phyloP scores from a whole-genome alignment of 441 rosid species.

The Monsonia emarginata region DNA sequence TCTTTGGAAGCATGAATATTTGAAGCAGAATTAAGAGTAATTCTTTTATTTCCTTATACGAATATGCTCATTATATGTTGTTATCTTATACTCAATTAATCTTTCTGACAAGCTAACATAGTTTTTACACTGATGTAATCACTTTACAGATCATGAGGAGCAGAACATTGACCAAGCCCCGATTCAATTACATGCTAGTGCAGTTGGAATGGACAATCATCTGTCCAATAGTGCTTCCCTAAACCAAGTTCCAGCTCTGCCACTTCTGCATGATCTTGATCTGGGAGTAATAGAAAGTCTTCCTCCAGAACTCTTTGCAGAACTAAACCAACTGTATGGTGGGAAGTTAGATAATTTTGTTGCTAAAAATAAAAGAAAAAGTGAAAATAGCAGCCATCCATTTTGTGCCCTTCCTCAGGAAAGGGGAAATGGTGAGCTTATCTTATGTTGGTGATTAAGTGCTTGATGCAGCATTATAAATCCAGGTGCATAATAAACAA shows the following conservation, averaged over 20 bases:
- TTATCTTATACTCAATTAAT: background rate
- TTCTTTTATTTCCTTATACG: background rate
- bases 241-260: slow-evolving; percentile 35
- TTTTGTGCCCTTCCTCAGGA: slow-evolving; percentile 19
- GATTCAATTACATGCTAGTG: slow-evolving; percentile 20
- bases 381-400: slow-evolving; percentile 24
- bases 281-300: slow-evolving; percentile 70
- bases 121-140: slow-evolving; percentile 13
- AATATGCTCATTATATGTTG: background rate
- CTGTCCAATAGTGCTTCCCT: slow-evolving; percentile 18
- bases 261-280: slow-evolving; percentile 65
- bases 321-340: slow-evolving; percentile 69
- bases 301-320: slow-evolving; percentile 71
- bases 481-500: slow-evolving; percentile 19
- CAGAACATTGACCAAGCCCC: slow-evolving; percentile 24
- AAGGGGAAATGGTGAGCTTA: slow-evolving; percentile 31
- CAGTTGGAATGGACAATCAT: slow-evolving; percentile 23
- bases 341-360: slow-evolving; percentile 55
- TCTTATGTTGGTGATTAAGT: slow-evolving; percentile 1
- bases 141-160: slow-evolving; percentile 34
- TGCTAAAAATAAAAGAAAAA: slow-evolving; percentile 37
- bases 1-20: background rate
- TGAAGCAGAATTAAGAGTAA: background rate
- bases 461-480: background rate
- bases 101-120: background rate